Percentiles rank a stretch among this genome's conserved stretches.
Evolutionary conservation across 75 land plant genomes (phyloP).

Genomic region (Isoetes taiwanensis): DNA sequence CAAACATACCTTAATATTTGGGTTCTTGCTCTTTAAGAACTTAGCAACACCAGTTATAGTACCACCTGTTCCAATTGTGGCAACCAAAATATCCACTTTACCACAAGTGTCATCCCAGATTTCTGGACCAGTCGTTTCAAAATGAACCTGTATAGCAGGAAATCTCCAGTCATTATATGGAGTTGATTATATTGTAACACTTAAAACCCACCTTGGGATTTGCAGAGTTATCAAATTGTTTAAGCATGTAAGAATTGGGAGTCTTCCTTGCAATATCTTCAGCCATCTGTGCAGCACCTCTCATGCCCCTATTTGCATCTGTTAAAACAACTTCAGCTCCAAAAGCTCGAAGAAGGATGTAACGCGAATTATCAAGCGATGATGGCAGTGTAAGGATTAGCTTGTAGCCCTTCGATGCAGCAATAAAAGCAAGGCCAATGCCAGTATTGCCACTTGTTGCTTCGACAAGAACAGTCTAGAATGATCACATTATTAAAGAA

Average conservation of each 20-base stretch:
- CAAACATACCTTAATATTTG: conserved; percentile 73
- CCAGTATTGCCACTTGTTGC: conserved; percentile 25
- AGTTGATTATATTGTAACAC: too few species aligned
- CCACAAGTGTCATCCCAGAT: conserved; percentile 88
- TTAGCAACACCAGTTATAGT: conserved; percentile 89
- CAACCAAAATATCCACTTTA: conserved; percentile 72
- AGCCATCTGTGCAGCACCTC: too few species aligned
- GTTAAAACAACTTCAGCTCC: conserved; percentile 15
- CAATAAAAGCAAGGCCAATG: conserved; percentile 16
- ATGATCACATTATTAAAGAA: too few species aligned
- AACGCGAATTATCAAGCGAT: conserved; percentile 12
- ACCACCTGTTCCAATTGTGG: conserved; percentile 95
- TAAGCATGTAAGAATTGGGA: too few species aligned
- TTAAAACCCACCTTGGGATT: too few species aligned
- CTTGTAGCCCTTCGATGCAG: conserved; percentile 15
- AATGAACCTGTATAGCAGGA: conserved; percentile 72
- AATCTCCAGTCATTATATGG: too few species aligned
- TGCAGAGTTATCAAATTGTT: too few species aligned
- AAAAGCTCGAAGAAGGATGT: conserved; percentile 17
- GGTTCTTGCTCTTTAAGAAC: conserved; percentile 74
- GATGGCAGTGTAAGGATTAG: conserved; percentile 21
- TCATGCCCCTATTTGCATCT: too few species aligned
- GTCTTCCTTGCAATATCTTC: too few species aligned
- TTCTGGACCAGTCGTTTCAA: conserved; percentile 85
- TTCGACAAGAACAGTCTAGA: too few species aligned